These are phyloP conservation scores for Thecaphora thlaspeos DNA, from an alignment of 1,284 basidiomycete genomes.

Conservation along the genomic window DNA sequence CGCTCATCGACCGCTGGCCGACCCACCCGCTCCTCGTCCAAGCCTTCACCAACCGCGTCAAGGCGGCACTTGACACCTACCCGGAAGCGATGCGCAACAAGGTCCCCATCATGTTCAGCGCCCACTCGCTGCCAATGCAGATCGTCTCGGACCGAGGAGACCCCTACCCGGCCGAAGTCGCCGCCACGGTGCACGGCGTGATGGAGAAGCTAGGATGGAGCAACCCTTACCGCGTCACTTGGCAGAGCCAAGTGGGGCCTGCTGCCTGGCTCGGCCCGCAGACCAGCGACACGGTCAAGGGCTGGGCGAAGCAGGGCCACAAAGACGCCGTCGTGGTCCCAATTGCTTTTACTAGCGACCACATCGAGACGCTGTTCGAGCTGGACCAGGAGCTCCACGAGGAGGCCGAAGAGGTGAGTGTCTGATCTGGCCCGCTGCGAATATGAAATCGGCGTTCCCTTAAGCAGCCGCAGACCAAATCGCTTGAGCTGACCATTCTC, in stretches of 20 bases:
- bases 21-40: slow-evolving; percentile 90
- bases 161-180: slow-evolving; percentile 93
- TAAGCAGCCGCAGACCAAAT: too few species aligned
- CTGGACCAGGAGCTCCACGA: slow-evolving; percentile 89
- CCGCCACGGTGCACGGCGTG: slow-evolving; percentile 68
- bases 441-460: too few species aligned
- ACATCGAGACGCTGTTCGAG: slow-evolving; percentile 98
- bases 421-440: too few species aligned
- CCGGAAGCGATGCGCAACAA: slow-evolving; percentile 67
- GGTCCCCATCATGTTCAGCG: slow-evolving; percentile 88
- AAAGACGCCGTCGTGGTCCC: slow-evolving; percentile 88
- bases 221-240: slow-evolving; percentile 77
- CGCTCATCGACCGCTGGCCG: slow-evolving; percentile 96
- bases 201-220: slow-evolving; percentile 54
- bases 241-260: slow-evolving; percentile 98
- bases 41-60: slow-evolving; percentile 86
- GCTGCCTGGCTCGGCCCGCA: slow-evolving; percentile 98
- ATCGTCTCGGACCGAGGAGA: slow-evolving; percentile 72
- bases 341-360: slow-evolving; percentile 97
- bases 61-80: slow-evolving; percentile 78
- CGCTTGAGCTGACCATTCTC: too few species aligned
- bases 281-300: slow-evolving; percentile 87
- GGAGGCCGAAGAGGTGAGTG: too few species aligned
- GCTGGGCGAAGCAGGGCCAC: slow-evolving; percentile 80
- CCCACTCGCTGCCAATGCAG: slow-evolving; percentile 88